These are phyloP conservation scores for Bretziella fagacearum DNA, from an alignment of 2,329 filamentous ascomycete species.

Conservation along the genomic window DNA sequence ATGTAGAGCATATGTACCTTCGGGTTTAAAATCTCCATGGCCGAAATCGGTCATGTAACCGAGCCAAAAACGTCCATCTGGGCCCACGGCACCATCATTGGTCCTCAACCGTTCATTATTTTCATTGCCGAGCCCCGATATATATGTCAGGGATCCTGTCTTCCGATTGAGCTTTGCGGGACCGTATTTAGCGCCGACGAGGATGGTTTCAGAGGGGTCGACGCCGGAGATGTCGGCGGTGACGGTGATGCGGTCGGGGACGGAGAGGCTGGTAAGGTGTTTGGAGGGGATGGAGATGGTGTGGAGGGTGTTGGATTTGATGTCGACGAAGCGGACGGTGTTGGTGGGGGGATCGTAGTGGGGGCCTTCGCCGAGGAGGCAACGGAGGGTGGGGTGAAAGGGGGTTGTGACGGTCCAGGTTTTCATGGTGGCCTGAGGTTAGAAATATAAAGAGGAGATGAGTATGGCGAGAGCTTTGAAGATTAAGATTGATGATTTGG, in stretches of 20 bases:
- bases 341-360: constrained; percentile 52
- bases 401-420: constrained; percentile 35
- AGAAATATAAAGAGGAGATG: not conserved
- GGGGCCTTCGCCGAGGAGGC: constrained; percentile 55
- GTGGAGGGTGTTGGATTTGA: constrained; percentile 60
- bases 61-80: constrained; percentile 66
- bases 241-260: constrained; percentile 41
- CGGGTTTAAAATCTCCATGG: constrained; percentile 38
- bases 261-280: constrained; percentile 43
- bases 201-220: constrained; percentile 45
- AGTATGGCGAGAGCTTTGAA: too few species aligned
- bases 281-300: constrained; percentile 45
- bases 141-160: constrained; percentile 36
- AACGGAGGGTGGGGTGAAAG: constrained; percentile 43
- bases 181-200: constrained; percentile 67
- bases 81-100: constrained; percentile 74
- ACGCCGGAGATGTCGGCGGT: constrained; percentile 64
- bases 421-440: constrained; percentile 22
- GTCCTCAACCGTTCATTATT: constrained; percentile 40
- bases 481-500: not conserved
- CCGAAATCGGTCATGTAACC: constrained; percentile 69
- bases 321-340: constrained; percentile 63
- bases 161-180: constrained; percentile 58
- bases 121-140: constrained; percentile 27
- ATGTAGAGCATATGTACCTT: constrained; percentile 34